These are phyloP conservation scores for Roridomyces roridus DNA, from an alignment of 768 basidiomycete genomes.

Conservation along the genomic window DNA sequence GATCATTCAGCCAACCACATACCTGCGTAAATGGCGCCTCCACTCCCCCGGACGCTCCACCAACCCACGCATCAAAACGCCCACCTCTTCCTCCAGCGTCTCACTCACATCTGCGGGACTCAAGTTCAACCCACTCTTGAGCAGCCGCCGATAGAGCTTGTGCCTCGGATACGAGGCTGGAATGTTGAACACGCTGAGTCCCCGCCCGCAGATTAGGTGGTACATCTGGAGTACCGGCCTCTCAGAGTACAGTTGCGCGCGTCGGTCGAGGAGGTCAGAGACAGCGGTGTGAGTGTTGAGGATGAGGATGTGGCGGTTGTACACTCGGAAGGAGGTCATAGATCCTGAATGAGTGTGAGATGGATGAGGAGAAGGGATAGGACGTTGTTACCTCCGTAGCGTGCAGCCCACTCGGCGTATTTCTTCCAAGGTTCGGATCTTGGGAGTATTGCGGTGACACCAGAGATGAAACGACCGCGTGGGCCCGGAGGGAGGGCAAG, in stretches of 20 bases:
- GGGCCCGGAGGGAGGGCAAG: conserved; percentile 37
- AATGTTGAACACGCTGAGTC: conserved; percentile 49
- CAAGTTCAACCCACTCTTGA: conserved; percentile 46
- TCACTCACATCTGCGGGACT: conserved; percentile 40
- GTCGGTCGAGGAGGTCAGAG: conserved; percentile 55
- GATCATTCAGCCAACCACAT: too few species aligned
- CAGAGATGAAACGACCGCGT: conserved; percentile 26
- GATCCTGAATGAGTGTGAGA: conserved; percentile 33
- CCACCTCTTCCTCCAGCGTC: conserved; percentile 42
- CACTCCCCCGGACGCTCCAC: conserved; percentile 35
- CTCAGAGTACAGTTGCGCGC: conserved; percentile 61
- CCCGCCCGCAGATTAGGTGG: conserved; percentile 48
- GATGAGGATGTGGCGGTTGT: conserved; percentile 53
- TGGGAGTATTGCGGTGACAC: conserved; percentile 30
- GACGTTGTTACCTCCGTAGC: conserved; percentile 26
- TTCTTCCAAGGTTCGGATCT: conserved; percentile 34
- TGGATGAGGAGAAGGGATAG: not conserved
- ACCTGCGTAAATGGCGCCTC: conserved; percentile 47
- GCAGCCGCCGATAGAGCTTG: conserved; percentile 46
- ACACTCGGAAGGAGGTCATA: conserved; percentile 53
- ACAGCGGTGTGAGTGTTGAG: conserved; percentile 53
- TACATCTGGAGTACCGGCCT: conserved; percentile 55
- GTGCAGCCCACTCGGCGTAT: conserved; percentile 31
- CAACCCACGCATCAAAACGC: conserved; percentile 40
- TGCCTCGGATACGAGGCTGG: conserved; percentile 44